Conservation (phyloP, 768 basidiomycete species). For the Suillus clintonianus region DNA sequence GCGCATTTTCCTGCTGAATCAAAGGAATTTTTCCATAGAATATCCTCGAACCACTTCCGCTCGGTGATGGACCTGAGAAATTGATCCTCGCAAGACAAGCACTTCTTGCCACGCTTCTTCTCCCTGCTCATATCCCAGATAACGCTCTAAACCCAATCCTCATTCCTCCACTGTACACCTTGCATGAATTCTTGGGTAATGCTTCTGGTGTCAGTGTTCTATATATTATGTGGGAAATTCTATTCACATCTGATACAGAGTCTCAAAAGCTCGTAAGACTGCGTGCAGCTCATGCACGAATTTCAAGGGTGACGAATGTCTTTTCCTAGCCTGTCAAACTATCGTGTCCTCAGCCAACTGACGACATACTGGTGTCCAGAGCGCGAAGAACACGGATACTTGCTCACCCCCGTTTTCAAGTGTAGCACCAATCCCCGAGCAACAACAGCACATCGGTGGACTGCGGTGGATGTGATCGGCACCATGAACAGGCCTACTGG, state of each 20-base stretch:
- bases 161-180: slow-evolving; percentile 56
- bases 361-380: slow-evolving; percentile 82
- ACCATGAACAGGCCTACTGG: slow-evolving; percentile 67
- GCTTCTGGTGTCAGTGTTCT: slow-evolving; percentile 52
- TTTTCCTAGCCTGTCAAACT: slow-evolving; percentile 56
- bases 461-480: slow-evolving; percentile 58
- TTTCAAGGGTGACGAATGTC: slow-evolving; percentile 2
- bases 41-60: no score
- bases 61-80: no score
- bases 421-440: slow-evolving; percentile 80
- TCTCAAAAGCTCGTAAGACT: slow-evolving; percentile 56
- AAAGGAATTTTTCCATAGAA: no score
- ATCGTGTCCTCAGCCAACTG: slow-evolving; percentile 63
- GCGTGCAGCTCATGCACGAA: not conserved
- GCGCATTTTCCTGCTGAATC: no score
- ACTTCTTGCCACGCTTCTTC: no score
- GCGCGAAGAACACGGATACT: slow-evolving; percentile 81
- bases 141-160: no score
- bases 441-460: slow-evolving; percentile 76
- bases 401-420: slow-evolving; percentile 71
- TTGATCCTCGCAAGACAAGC: no score
- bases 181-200: slow-evolving; percentile 70
- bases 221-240: not conserved
- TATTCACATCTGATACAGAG: slow-evolving; percentile 35
- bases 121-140: no score